Evolutionary conservation across 2,329 filamentous ascomycete genomes (phyloP), one percentile per base, ranked within the genome.

Genomic region (Mycosphaerella sp.): DNA sequence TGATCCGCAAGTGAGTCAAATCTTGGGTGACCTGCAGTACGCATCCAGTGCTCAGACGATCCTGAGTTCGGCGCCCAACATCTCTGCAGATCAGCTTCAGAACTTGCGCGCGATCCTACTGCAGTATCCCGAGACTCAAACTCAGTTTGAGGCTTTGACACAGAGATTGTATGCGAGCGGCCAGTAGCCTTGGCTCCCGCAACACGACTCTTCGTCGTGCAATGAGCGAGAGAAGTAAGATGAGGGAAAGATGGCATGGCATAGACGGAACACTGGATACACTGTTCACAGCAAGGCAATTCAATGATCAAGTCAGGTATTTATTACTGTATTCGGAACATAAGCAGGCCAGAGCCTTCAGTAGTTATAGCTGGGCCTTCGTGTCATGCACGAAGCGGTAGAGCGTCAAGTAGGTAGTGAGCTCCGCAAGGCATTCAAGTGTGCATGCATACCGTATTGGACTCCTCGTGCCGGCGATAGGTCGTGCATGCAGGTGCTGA

Each of bases 71-170:
- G 53, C 57, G 2, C 58, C 62, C 16, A 41, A 50, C 30, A 67
- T 74, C 25, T 61, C 62, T 8, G 65, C 68, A 41, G 61, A 79
- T 13, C 87, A 94, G 64, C 85, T 93, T 79, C 75, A 79, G 49
- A 80, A 93, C 25, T 79, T 96, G 55, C 77, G 79, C 45, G 76
- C 79, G 35, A 83, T 91, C 12, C 75, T 89, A 18, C 77, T 82
- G 44, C 74, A 77, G 9, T 82, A 89, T 49, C 80, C 82, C 0
- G 77, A 76, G 17, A 80, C 87, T 0, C 75, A 81, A 17, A 77
- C 82, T 1, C 81, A 89, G 54, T 64, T 74, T 9, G 55, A 57
- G n/a, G 60, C 60, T 7, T 56, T 71, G 43, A 57, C 59, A 12
- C 45, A 50, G 42, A 58, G 58, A 50, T 54, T 66, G 52, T 52